A percentile compares a stretch with the other conserved stretches of the same genome.
phyloP scores from a whole-genome alignment of 768 basidiomycete species.

The Termitomyces sp. region DNA sequence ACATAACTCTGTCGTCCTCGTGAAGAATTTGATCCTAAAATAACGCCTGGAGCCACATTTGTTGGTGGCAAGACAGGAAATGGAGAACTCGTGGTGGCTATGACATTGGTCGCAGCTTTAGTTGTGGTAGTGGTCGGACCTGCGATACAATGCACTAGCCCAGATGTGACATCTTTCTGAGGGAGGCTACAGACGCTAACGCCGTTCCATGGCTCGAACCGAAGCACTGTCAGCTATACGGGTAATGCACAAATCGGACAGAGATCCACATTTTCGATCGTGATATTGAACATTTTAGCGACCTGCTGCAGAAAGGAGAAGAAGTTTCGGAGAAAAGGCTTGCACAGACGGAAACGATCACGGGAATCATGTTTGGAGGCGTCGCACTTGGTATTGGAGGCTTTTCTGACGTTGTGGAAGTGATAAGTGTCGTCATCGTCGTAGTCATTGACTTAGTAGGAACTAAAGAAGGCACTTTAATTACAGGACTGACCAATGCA shows the following conservation, averaged over 20 bases:
- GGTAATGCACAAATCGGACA: not conserved
- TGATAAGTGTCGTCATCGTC: not conserved
- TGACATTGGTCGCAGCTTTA: not conserved
- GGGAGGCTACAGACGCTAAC: constrained; percentile 1
- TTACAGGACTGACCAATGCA: constrained; percentile 39
- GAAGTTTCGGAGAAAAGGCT: constrained; percentile 9
- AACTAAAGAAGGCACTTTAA: constrained; percentile 30
- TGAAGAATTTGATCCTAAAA: constrained; percentile 3
- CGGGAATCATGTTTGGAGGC: not conserved
- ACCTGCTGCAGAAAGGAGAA: constrained; percentile 6
- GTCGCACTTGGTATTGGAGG: constrained; percentile 4
- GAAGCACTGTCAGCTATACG: not conserved
- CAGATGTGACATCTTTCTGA: not conserved
- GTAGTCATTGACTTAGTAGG: not conserved
- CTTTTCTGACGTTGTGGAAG: not conserved
- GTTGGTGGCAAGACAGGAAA: not conserved
- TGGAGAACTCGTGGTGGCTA: not conserved
- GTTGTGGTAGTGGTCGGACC: not conserved
- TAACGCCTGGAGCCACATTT: constrained; percentile 1
- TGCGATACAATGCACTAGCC: constrained; percentile 7
- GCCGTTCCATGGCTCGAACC: constrained; percentile 6
- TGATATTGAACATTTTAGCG: constrained; percentile 4
- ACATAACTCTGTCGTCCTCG: constrained; percentile 4
- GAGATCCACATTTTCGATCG: constrained; percentile 2
- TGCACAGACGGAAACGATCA: constrained; percentile 4